Percentiles rank a stretch among this genome's conserved stretches.
These are phyloP conservation scores for Antrodiella citrinella DNA, from an alignment of 768 basidiomycete genomes.

Conservation along the genomic window DNA sequence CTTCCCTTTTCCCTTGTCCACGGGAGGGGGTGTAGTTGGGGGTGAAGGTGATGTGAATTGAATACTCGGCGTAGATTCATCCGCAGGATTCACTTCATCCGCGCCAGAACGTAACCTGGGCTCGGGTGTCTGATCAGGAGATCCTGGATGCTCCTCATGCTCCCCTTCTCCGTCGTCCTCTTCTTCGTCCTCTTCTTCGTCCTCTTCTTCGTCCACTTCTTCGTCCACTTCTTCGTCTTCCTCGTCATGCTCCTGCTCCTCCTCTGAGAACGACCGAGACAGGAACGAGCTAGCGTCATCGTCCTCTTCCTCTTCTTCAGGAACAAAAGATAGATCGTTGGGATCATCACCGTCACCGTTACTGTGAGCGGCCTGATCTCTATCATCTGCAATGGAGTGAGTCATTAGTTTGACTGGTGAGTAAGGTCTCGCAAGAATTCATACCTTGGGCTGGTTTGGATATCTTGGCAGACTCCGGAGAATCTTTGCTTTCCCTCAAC, in stretches of 20 bases:
- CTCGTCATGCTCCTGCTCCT: conserved; percentile 1
- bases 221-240: conserved; percentile 17
- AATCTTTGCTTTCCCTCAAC: conserved; percentile 19
- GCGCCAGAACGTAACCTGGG: neutral
- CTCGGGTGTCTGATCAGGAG: neutral
- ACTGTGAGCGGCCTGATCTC: too few species aligned
- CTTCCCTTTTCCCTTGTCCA: neutral
- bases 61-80: conserved; percentile 6
- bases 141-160: neutral
- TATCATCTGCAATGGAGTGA: conserved; percentile 5
- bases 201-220: conserved; percentile 21
- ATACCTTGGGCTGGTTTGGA: neutral
- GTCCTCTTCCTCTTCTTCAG: conserved; percentile 22
- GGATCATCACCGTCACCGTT: neutral
- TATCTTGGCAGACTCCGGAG: neutral
- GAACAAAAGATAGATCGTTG: conserved; percentile 8
- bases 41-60: conserved; percentile 7
- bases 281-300: conserved; percentile 26
- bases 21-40: conserved; percentile 1
- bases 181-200: conserved; percentile 25
- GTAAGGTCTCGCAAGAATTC: neutral
- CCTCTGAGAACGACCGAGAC: conserved; percentile 21
- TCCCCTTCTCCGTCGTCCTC: neutral
- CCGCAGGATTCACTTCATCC: neutral
- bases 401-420: conserved; percentile 6